Evolutionary conservation across 1,284 basidiomycete species (phyloP), one percentile per base, ranked within the genome.

Genomic region (Pyrrhoderma lamaoense): DNA sequence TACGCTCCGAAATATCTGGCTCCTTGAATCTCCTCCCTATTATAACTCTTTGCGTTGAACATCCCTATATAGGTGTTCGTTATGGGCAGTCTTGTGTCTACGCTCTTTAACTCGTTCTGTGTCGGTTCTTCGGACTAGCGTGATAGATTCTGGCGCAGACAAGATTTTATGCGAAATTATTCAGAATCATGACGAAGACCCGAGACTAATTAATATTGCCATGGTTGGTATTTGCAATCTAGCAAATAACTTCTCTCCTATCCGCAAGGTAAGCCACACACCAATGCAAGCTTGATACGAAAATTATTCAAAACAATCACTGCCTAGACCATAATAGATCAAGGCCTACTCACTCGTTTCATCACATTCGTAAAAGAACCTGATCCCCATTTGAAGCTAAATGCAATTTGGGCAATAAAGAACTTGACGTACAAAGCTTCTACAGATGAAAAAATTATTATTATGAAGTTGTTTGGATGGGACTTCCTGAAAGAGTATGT

Each of bases 81-180:
- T 89, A 88, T 43, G 86, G 88, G 86, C 89, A 0, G 91, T 89
- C 62, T 91, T 93, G 61, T 86, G 86, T 57, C 76, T 89, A 1
- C 74, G 92, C n/a, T 85, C 87, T 0, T 70, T 95, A 34, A 81
- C 81, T 42, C 77, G 93, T 18, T 82, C 82, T 1, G 81, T 92
- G 0, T 77, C 82, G 0, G 83, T 92, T 2, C 68, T 93, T 39
- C 72, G 89, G 21, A 94, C 91, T 34, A 90, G 79, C 52, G 74
- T 95, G 8, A 77, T 91, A 8, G 93, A 95, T 61, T 81, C 79
- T 22, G 89, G 87, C 1, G 70, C 93, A 5, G 90, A 87, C 0
- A 68, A 81, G 61, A 74, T 76, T 16, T 73, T 94, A 3, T 80
- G 89, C 53, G 68, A 74, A 38, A 65, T 86, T 11, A 76, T 89